Percentiles rank a stretch among this genome's conserved stretches.
Conservation (phyloP, 352 stramenopile genomes). For the Phytophthora niederhauseri region DNA sequence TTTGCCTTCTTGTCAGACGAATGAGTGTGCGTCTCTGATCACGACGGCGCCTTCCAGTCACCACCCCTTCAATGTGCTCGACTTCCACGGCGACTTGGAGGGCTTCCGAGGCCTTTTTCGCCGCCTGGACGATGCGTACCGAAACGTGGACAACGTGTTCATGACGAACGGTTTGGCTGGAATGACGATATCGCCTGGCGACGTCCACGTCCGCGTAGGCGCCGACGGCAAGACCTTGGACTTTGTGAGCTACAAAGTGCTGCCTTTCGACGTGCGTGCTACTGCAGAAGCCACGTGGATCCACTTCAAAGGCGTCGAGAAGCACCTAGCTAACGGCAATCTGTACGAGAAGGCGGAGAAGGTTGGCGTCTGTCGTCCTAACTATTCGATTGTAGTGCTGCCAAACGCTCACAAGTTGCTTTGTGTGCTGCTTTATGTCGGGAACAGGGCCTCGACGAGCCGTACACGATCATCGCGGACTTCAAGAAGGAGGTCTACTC, state of each 20-base stretch:
- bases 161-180: conserved; percentile 24
- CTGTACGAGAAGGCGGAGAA: conserved; percentile 38
- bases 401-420: background rate
- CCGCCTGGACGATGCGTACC: conserved; percentile 22
- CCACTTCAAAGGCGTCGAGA: conserved; percentile 35
- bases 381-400: background rate
- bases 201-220: conserved; percentile 24
- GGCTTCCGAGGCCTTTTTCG: conserved; percentile 30
- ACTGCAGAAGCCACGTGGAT: conserved; percentile 29
- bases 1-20: conserved; percentile 18
- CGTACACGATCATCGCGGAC: conserved; percentile 54
- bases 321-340: conserved; percentile 28
- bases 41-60: conserved; percentile 1
- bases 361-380: conserved; percentile 9
- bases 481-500: conserved; percentile 51
- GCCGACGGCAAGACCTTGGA: conserved; percentile 23
- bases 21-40: conserved; percentile 23
- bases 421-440: background rate
- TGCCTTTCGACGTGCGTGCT: conserved; percentile 28
- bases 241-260: conserved; percentile 32
- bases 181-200: conserved; percentile 17
- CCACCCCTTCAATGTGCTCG: conserved; percentile 14
- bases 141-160: conserved; percentile 27
- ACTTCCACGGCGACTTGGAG: conserved; percentile 21
- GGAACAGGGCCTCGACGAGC: conserved; percentile 28